Evolutionary conservation across 192 early-diverging fungal species (phyloP).

Genomic region (Funneliformis geosporum): DNA sequence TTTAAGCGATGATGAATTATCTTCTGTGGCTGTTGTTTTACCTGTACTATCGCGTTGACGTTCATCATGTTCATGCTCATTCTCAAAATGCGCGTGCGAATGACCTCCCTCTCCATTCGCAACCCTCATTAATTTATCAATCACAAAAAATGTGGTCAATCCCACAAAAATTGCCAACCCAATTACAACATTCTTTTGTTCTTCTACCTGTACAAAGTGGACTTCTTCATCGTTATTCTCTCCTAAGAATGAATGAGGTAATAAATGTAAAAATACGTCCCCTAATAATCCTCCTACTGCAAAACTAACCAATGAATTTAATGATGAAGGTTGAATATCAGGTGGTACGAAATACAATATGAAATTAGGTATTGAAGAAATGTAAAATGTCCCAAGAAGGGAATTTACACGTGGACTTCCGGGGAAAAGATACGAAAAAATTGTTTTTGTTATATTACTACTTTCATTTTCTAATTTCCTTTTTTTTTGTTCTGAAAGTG

Average conservation of each 20-base stretch:
- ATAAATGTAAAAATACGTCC: constrained; percentile 81
- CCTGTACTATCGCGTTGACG: constrained; percentile 37
- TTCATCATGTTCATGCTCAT: constrained; percentile 49
- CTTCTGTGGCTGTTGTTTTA: not conserved
- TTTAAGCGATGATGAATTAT: constrained; percentile 15
- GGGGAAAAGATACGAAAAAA: constrained; percentile 60
- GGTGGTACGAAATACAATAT: constrained; percentile 79
- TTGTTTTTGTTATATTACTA: constrained; percentile 41
- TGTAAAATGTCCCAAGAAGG: constrained; percentile 75
- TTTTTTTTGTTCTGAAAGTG: not conserved
- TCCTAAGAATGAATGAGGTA: constrained; percentile 75
- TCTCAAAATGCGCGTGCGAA: constrained; percentile 57
- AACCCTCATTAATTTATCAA: constrained; percentile 85
- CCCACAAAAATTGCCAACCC: constrained; percentile 78
- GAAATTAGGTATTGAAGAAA: constrained; percentile 80
- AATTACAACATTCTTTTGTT: constrained; percentile 62
- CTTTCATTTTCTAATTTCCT: not conserved
- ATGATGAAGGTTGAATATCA: constrained; percentile 52
- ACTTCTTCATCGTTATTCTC: constrained; percentile 43
- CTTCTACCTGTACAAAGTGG: constrained; percentile 46
- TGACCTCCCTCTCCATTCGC: constrained; percentile 65
- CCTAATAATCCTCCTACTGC: constrained; percentile 85
- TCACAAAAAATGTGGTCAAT: constrained; percentile 72
- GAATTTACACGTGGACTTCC: constrained; percentile 62
- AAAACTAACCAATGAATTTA: constrained; percentile 79